phyloP scores from a whole-genome alignment of 805 yeast species.

The Schwanniomyces vanrijiae region DNA sequence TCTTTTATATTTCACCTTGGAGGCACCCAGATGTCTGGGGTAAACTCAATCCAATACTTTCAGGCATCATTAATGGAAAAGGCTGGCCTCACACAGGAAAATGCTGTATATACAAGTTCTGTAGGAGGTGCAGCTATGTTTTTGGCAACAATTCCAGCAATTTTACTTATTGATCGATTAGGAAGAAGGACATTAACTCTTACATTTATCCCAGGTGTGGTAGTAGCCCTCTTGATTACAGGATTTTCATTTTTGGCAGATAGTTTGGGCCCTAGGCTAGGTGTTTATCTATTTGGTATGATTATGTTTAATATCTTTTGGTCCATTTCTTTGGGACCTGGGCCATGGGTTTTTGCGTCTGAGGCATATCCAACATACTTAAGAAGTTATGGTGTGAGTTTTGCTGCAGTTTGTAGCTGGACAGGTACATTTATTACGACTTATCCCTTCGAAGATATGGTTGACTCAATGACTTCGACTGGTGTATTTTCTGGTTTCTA shows the following conservation, averaged over 20 bases:
- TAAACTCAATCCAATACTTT: not conserved
- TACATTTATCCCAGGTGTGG: not conserved
- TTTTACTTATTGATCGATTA: conserved; percentile 31
- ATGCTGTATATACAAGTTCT: not conserved
- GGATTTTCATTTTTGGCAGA: not conserved
- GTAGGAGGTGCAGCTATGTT: not conserved
- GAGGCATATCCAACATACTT: not conserved
- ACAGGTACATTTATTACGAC: not conserved
- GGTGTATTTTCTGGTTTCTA: not conserved
- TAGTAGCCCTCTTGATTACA: not conserved
- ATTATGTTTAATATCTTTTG: not conserved
- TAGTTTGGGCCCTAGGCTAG: not conserved
- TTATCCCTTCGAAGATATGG: not conserved
- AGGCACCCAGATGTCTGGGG: not conserved
- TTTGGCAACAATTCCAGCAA: conserved; percentile 27
- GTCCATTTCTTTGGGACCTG: not conserved
- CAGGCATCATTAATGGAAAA: not conserved
- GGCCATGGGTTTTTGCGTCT: not conserved
- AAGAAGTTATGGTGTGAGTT: not conserved
- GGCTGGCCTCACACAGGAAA: not conserved
- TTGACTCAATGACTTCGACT: not conserved
- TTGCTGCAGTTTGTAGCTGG: not conserved
- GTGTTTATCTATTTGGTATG: not conserved
- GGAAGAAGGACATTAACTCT: conserved; percentile 31
- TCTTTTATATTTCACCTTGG: not conserved